phyloP scores from a whole-genome alignment of 2,329 filamentous ascomycete genomes.

The Fusarium compactum region DNA sequence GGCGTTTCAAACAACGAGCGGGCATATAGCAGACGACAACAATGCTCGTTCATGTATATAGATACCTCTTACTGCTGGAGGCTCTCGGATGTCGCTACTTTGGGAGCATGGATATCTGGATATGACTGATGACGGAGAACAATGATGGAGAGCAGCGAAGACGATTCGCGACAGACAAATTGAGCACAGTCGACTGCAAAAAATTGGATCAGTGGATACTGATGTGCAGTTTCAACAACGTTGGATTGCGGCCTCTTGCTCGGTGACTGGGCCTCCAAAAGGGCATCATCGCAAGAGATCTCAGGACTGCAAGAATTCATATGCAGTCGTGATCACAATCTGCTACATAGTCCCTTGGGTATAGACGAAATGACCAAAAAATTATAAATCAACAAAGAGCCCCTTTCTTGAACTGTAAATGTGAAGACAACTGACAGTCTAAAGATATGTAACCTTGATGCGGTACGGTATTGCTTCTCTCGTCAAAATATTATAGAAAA shows the following conservation, averaged over 20 bases:
- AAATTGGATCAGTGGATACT: slow-evolving; percentile 38
- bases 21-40: slow-evolving; percentile 38
- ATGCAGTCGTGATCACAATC: slow-evolving; percentile 48
- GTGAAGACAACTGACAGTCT: neutral
- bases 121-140: slow-evolving; percentile 46
- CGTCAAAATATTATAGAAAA: neutral
- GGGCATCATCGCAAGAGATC: slow-evolving; percentile 25
- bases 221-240: slow-evolving; percentile 25
- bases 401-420: neutral
- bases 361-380: slow-evolving; percentile 53
- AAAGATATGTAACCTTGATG: neutral
- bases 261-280: slow-evolving; percentile 16
- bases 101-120: slow-evolving; percentile 40
- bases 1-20: slow-evolving; percentile 15
- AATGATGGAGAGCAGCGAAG: slow-evolving; percentile 31
- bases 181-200: slow-evolving; percentile 43
- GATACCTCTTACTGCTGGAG: slow-evolving; percentile 42
- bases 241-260: slow-evolving; percentile 36
- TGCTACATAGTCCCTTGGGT: slow-evolving; percentile 53
- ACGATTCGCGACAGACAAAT: slow-evolving; percentile 25
- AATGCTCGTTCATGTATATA: slow-evolving; percentile 43
- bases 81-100: slow-evolving; percentile 34
- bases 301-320: slow-evolving; percentile 30
- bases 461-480: too few species aligned
- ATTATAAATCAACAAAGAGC: slow-evolving; percentile 35